phyloP scores from a whole-genome alignment of 2,329 filamentous ascomycete genomes.

The Plenodomus biglobosus region DNA sequence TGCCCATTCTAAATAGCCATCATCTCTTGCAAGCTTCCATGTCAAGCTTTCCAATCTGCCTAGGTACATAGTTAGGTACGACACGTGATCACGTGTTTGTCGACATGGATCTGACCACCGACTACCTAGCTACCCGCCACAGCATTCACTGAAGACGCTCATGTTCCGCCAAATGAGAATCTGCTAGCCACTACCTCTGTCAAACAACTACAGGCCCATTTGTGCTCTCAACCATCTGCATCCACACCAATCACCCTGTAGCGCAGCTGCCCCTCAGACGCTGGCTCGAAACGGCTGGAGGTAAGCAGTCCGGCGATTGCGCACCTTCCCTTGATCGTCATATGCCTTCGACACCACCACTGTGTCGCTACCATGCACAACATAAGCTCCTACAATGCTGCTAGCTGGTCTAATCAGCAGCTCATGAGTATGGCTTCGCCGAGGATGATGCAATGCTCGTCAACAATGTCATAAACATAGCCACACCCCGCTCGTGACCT shows the following conservation, averaged over 20 bases:
- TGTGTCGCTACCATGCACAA: slow-evolving; percentile 18
- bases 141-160: too few relatives aligned
- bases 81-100: too few relatives aligned
- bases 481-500: slow-evolving; percentile 24
- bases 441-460: slow-evolving; percentile 18
- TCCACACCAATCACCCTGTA: background rate
- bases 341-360: slow-evolving; percentile 24
- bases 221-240: too few relatives aligned
- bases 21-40: too few relatives aligned
- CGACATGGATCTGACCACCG: too few relatives aligned
- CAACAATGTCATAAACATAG: slow-evolving; percentile 28
- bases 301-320: slow-evolving; percentile 17
- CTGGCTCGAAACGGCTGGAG: slow-evolving; percentile 24
- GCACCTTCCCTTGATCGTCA: slow-evolving; percentile 27
- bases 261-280: background rate
- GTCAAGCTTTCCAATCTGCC: too few relatives aligned
- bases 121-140: too few relatives aligned
- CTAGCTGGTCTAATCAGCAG: slow-evolving; percentile 27
- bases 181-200: too few relatives aligned
- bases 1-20: too few relatives aligned
- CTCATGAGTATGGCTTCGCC: slow-evolving; percentile 22
- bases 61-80: too few relatives aligned
- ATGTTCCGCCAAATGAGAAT: too few relatives aligned
- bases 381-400: slow-evolving; percentile 26
- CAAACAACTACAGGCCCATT: too few relatives aligned